A percentile compares a stretch with the other conserved stretches of the same genome.
These are phyloP conservation scores for Chrysanthemum lavandulifolium DNA, from an alignment of 129 eudicot species.

Conservation along the genomic window DNA sequence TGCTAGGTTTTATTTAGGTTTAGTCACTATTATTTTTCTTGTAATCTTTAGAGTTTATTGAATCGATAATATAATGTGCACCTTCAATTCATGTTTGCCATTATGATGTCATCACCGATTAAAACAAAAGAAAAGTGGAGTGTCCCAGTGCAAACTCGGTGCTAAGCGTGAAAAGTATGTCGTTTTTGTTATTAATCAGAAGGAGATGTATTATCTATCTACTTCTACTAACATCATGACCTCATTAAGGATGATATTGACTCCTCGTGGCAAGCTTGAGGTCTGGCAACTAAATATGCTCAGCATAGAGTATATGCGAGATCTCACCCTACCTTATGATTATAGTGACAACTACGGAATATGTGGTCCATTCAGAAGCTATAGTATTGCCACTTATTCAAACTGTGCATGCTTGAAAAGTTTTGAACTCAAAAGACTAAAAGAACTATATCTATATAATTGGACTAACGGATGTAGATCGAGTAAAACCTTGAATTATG, in stretches of 20 bases:
- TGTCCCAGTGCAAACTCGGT: too few relatives aligned
- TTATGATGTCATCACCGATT: too few relatives aligned
- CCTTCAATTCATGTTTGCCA: too few relatives aligned
- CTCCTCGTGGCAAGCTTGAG: background rate
- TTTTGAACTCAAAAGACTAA: conserved; percentile 17
- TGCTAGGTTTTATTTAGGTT: too few relatives aligned
- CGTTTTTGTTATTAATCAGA: conserved; percentile 12
- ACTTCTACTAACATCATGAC: background rate
- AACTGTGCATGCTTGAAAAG: conserved; percentile 28
- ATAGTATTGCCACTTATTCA: conserved; percentile 15
- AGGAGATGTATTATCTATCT: conserved; percentile 27
- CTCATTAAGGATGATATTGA: conserved; percentile 3
- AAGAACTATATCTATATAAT: conserved; percentile 13
- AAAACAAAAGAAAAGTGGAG: too few relatives aligned
- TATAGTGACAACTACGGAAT: conserved; percentile 19
- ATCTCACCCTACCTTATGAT: background rate
- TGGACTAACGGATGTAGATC: conserved; percentile 31
- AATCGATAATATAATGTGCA: too few relatives aligned
- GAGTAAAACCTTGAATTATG: conserved; percentile 19
- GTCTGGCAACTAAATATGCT: background rate
- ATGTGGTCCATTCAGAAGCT: conserved; percentile 34
- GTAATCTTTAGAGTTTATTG: too few relatives aligned
- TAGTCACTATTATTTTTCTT: too few relatives aligned
- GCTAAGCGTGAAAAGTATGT: background rate
- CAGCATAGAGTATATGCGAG: background rate